A percentile compares a stretch with the other conserved stretches of the same genome.
phyloP scores from a whole-genome alignment of 345 rosid genomes.

The Anastatica hierochuntica region DNA sequence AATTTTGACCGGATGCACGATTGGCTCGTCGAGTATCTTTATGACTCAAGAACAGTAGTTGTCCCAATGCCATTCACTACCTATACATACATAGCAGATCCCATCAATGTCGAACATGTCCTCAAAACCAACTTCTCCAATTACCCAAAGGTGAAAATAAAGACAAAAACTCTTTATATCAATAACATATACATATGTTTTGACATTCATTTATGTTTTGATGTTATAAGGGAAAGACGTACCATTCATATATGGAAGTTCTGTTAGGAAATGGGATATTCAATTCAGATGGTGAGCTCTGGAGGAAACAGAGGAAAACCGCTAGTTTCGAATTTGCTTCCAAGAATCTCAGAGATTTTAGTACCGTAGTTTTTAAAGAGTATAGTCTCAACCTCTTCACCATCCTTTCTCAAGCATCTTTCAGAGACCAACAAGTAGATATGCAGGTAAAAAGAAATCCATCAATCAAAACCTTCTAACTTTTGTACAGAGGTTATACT shows the following conservation, averaged over 20 bases:
- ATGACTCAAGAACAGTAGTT: conserved; percentile 52
- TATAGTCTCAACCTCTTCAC: conserved; percentile 66
- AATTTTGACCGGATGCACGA: conserved; percentile 87
- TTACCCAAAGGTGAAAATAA: conserved; percentile 70
- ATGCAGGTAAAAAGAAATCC: conserved; percentile 50
- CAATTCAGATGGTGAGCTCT: conserved; percentile 78
- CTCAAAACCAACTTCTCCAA: conserved; percentile 79
- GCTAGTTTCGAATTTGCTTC: conserved; percentile 97
- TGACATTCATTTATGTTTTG: neutral
- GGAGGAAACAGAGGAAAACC: conserved; percentile 90
- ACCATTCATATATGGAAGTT: conserved; percentile 94
- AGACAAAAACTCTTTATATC: neutral
- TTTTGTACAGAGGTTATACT: too few relatives aligned
- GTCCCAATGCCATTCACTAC: conserved; percentile 88
- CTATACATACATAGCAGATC: conserved; percentile 90
- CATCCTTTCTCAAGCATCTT: conserved; percentile 52
- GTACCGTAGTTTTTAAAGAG: conserved; percentile 77
- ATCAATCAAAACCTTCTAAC: neutral
- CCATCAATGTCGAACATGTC: conserved; percentile 78
- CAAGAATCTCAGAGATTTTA: conserved; percentile 82
- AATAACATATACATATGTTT: neutral
- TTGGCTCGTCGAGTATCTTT: conserved; percentile 70
- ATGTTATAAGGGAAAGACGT: conserved; percentile 62
- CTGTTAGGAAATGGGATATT: conserved; percentile 85
- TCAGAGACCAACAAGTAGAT: conserved; percentile 46